Base-by-base conservation (phyloP, 192 early-diverging fungal species). In the Coemansia sp. region DNA sequence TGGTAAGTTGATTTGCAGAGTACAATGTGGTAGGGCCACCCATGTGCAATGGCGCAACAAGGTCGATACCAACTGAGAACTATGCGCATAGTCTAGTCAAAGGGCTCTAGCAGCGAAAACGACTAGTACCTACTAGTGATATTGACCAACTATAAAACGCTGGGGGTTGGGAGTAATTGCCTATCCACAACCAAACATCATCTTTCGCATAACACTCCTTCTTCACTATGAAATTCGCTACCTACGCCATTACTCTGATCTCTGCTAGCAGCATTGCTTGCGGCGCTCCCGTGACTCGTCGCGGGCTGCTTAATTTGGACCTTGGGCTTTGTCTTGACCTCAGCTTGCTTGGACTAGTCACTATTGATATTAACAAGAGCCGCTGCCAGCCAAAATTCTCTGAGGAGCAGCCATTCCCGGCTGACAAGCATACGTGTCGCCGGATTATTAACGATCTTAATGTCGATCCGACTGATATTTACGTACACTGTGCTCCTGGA, bases 311-410 rank as follows among this genome's bases (percentile, higher is more conserved):
- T 64, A 68, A 78, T 39, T 60, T 78, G 33, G 76, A 78, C 65
- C 71, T 78, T n/a, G 68, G 71, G 18, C 68, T 73, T 20, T 78
- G 76, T 46, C 71, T 69, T 5, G 71, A 69, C 34, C 71, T 78
- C 46, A 73, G 60, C 9, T 22, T 73, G 3, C 76, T 78, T 8
- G 71, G 76, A 8, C 63, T 78, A 3, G 76, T 78, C 18, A 70
- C 64, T 12, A 62, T 72, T 13, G 76, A 72, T 40, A 72, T 73
- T 20, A 68, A 70, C 67, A 69, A 69, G 24, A 20, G 43, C 11
- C 55, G 76, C 3, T 78, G 76, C 67, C 53, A 67, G 18, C 18
- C 76, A 15, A 73, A 72, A 46, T 67, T 62, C 41, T 27, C 76
- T 1, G 40, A 58, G 3, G 71, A 78, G 15, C 29, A 66, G n/a